Percentiles rank a stretch among this genome's conserved stretches.
phyloP scores from a whole-genome alignment of 2,329 filamentous ascomycete species.

The Beauveria medogensis region DNA sequence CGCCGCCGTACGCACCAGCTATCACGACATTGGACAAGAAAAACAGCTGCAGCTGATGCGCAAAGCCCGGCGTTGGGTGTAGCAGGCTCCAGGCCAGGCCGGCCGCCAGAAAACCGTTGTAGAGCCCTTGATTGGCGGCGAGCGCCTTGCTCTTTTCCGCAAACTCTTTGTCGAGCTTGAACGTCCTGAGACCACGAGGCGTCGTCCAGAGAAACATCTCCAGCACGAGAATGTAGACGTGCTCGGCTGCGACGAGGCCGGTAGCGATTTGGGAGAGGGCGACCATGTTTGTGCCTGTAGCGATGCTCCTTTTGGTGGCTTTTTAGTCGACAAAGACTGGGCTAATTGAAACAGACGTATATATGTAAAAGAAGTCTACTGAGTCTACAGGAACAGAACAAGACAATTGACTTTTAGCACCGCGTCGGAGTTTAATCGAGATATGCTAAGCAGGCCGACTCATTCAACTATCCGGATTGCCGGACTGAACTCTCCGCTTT shows the following conservation, averaged over 20 bases:
- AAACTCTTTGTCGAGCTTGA: constrained; percentile 35
- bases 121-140: constrained; percentile 44
- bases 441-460: too few species aligned
- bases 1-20: constrained; percentile 37
- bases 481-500: too few species aligned
- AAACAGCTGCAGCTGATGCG: constrained; percentile 37
- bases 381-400: too few species aligned
- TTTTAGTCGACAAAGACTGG: too few species aligned
- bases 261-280: constrained; percentile 27
- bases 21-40: constrained; percentile 37
- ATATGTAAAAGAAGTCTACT: too few species aligned
- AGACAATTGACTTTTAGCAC: too few species aligned
- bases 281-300: constrained; percentile 22
- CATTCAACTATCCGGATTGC: too few species aligned
- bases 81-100: constrained; percentile 39
- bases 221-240: constrained; percentile 41
- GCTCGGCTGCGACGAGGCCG: constrained; percentile 31
- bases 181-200: constrained; percentile 36
- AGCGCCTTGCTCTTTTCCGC: constrained; percentile 36
- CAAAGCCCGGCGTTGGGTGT: constrained; percentile 35
- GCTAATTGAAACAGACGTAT: too few species aligned
- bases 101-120: constrained; percentile 45
- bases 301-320: too few species aligned
- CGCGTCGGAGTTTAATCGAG: too few species aligned
- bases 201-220: constrained; percentile 44